Evolutionary conservation across 2,329 filamentous ascomycete species (phyloP).

Genomic region (Zasmidium citrigriseum): DNA sequence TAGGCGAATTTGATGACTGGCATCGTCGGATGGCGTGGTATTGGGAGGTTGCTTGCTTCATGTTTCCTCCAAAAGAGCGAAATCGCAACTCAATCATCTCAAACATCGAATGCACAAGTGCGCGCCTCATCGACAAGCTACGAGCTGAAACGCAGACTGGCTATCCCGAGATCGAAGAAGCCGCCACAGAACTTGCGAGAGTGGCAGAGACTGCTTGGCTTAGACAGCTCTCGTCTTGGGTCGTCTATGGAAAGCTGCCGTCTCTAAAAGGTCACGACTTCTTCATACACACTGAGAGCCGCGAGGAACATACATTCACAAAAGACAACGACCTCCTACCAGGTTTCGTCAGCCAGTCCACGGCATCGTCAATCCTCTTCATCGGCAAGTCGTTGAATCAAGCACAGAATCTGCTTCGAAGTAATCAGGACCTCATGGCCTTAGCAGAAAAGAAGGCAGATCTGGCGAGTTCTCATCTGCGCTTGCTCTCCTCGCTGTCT

Average conservation of each 20-base stretch:
- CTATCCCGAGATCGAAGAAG: constrained; percentile 80
- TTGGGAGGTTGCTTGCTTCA: constrained; percentile 70
- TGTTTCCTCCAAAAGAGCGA: constrained; percentile 48
- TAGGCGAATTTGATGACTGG: constrained; percentile 86
- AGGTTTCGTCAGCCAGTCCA: constrained; percentile 72
- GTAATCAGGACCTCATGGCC: not conserved
- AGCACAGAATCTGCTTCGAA: constrained; percentile 52
- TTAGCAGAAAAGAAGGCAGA: constrained; percentile 40
- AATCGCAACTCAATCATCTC: not conserved
- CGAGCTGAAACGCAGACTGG: constrained; percentile 80
- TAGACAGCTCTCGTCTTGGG: constrained; percentile 85
- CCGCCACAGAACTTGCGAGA: constrained; percentile 70
- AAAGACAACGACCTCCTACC: constrained; percentile 67
- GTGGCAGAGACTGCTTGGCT: constrained; percentile 89
- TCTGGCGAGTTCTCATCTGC: constrained; percentile 68
- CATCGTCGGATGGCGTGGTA: constrained; percentile 83
- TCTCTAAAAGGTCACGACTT: constrained; percentile 80
- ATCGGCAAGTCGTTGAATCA: constrained; percentile 88
- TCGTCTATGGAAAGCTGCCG: constrained; percentile 83
- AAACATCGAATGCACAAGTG: constrained; percentile 38
- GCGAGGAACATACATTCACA: constrained; percentile 51
- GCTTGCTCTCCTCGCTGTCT: constrained; percentile 65
- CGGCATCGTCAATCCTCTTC: constrained; percentile 83
- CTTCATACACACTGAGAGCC: constrained; percentile 59
- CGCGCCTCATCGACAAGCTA: constrained; percentile 74